These are phyloP conservation scores for Chaetomium olivaceum DNA, from an alignment of 2,329 filamentous ascomycete species.

Conservation along the genomic window DNA sequence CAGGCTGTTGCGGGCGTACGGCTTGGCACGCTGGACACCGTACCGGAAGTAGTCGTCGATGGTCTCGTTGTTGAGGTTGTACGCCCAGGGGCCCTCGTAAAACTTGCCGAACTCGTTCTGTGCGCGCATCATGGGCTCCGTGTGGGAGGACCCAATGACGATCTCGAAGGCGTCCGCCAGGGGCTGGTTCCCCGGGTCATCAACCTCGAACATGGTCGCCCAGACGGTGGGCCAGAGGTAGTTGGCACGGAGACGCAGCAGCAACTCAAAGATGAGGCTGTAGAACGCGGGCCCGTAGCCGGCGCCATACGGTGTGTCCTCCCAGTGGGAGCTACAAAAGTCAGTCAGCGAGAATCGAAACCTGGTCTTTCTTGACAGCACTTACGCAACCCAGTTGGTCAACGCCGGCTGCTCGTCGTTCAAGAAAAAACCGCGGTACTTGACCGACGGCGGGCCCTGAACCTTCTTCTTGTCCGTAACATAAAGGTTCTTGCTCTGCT, in stretches of 20 bases:
- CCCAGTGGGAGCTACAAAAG: conserved; percentile 38
- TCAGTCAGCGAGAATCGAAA: neutral
- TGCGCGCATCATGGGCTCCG: conserved; percentile 67
- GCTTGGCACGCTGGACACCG: conserved; percentile 63
- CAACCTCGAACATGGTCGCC: conserved; percentile 71
- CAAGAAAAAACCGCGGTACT: conserved; percentile 69
- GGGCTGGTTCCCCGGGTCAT: conserved; percentile 67
- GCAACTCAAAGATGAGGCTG: conserved; percentile 66
- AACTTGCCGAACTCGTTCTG: conserved; percentile 58
- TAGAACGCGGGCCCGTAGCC: conserved; percentile 66
- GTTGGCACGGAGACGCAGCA: conserved; percentile 69
- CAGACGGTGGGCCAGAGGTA: conserved; percentile 70
- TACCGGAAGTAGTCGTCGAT: conserved; percentile 69
- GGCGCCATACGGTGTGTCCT: conserved; percentile 47
- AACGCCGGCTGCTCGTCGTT: conserved; percentile 70
- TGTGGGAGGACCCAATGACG: conserved; percentile 72
- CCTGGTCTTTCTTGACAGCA: neutral
- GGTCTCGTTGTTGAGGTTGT: conserved; percentile 67
- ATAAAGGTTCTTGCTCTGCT: conserved; percentile 55
- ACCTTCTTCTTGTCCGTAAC: conserved; percentile 55
- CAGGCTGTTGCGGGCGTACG: conserved; percentile 63
- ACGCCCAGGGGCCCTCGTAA: conserved; percentile 65
- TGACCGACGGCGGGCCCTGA: conserved; percentile 62
- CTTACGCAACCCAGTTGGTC: conserved; percentile 61
- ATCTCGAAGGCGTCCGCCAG: conserved; percentile 73